These are phyloP conservation scores for Fusarium brachygibbosum DNA, from an alignment of 2,329 filamentous ascomycete species.

Conservation along the genomic window DNA sequence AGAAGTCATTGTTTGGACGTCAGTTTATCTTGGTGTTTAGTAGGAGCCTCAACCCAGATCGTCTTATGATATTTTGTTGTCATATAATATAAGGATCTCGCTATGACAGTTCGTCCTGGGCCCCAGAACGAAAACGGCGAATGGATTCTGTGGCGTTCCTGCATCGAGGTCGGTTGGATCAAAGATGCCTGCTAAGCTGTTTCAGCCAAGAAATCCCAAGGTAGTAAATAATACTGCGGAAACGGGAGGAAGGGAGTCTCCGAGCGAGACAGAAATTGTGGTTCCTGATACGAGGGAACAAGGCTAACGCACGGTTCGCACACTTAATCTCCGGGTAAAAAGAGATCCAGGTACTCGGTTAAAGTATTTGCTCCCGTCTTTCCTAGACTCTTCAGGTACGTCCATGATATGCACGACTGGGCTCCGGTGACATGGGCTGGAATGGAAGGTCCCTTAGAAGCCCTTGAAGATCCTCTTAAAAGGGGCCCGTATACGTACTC, in stretches of 20 bases:
- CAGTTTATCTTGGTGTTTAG: neutral
- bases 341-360: neutral
- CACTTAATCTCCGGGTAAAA: neutral
- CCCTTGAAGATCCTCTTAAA: neutral
- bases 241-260: neutral
- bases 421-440: neutral
- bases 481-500: neutral
- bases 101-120: neutral
- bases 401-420: neutral
- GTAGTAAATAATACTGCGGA: neutral
- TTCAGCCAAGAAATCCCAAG: conserved; percentile 17
- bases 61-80: neutral
- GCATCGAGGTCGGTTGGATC: neutral
- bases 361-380: neutral
- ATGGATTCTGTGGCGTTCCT: neutral
- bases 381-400: neutral
- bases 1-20: rapidly evolving
- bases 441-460: neutral
- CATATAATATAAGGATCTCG: neutral
- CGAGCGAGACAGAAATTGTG: neutral
- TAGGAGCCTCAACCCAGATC: too few species aligned
- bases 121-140: neutral
- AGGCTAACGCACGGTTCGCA: neutral
- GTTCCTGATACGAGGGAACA: neutral
- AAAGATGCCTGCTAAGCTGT: neutral